phyloP scores from a whole-genome alignment of 129 eudicot genomes.

The Pittosporum tobira region DNA sequence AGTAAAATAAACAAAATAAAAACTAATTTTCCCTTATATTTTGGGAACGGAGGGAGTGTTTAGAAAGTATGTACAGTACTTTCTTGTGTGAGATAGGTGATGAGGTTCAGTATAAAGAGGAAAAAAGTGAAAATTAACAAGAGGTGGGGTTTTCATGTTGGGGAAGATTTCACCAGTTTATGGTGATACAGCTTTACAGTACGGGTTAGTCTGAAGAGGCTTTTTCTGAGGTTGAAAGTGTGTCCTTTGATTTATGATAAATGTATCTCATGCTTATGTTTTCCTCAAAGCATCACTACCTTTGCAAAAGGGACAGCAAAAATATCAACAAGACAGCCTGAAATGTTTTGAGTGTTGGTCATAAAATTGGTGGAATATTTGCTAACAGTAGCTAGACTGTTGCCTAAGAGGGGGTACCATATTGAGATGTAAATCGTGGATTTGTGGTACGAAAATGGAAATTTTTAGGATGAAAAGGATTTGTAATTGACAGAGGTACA shows the following conservation, averaged over 20 bases:
- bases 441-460: not conserved
- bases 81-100: not conserved
- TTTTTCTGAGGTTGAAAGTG: conserved; percentile 10
- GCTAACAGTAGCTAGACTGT: no score
- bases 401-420: not conserved
- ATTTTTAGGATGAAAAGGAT: no score
- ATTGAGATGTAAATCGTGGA: not conserved
- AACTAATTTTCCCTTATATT: no score
- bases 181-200: conserved; percentile 22
- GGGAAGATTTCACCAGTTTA: conserved; percentile 4
- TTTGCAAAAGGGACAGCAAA: not conserved
- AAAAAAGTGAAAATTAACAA: conserved; percentile 10
- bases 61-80: not conserved
- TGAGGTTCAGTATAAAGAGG: conserved; percentile 10
- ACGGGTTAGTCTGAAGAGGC: conserved; percentile 10
- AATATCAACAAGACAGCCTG: not conserved
- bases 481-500: no score
- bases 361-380: not conserved
- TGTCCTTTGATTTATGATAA: not conserved
- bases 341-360: not conserved
- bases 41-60: no score
- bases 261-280: conserved; percentile 6
- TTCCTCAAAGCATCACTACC: not conserved
- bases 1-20: no score
- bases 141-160: conserved; percentile 4